Evolutionary conservation across 1,284 basidiomycete genomes (phyloP).

Genomic region (Ceratobasidium papillatum): DNA sequence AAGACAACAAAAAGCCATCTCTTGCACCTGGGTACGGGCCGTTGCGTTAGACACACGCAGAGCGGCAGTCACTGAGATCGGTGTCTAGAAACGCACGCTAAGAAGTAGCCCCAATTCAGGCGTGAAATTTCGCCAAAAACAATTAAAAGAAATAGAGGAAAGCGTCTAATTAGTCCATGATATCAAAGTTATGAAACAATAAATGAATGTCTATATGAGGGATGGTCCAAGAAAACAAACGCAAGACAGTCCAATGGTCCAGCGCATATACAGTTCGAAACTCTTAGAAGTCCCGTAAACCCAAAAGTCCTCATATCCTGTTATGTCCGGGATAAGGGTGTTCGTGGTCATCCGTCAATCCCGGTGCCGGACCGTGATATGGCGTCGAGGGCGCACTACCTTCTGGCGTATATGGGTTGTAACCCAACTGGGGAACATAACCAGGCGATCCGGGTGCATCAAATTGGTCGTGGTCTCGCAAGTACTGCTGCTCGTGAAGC

Average conservation of each 20-base stretch:
- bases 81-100: neutral
- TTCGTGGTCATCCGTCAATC: neutral
- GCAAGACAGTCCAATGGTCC: neutral
- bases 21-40: slow-evolving; percentile 9
- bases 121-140: neutral
- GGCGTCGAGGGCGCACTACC: slow-evolving; percentile 16
- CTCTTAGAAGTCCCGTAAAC: neutral
- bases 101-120: too few species aligned
- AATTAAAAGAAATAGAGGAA: neutral
- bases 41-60: neutral
- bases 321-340: neutral
- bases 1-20: neutral
- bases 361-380: slow-evolving; percentile 15
- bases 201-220: slow-evolving; percentile 10
- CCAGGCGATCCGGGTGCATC: slow-evolving; percentile 10
- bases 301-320: neutral
- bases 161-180: neutral
- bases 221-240: neutral
- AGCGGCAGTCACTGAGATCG: too few species aligned
- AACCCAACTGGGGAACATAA: neutral
- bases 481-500: slow-evolving; percentile 20
- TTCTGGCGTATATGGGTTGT: slow-evolving; percentile 4
- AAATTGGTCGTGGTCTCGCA: slow-evolving; percentile 3
- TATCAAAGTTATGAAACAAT: neutral
- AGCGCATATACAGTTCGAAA: neutral